Percentiles rank a stretch among this genome's conserved stretches.
Evolutionary conservation across 257 asterid species (phyloP).

Genomic region (Salvia miltiorrhiza): DNA sequence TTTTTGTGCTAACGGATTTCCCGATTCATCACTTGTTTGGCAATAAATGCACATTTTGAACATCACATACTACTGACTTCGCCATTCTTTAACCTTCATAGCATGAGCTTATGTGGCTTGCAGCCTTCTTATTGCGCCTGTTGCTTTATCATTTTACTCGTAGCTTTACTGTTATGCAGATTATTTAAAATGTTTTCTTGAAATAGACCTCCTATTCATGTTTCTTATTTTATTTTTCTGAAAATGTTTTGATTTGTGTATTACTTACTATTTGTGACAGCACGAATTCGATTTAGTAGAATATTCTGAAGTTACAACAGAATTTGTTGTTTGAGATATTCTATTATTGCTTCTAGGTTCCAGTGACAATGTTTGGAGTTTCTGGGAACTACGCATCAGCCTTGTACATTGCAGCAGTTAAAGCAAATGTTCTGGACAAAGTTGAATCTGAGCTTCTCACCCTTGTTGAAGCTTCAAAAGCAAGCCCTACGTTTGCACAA

Average conservation of each 20-base stretch:
- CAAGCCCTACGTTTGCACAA: slow-evolving; percentile 67
- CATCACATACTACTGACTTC: neutral
- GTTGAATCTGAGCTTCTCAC: slow-evolving; percentile 76
- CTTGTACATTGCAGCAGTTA: slow-evolving; percentile 77
- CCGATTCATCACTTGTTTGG: neutral
- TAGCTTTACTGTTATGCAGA: neutral
- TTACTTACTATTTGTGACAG: neutral
- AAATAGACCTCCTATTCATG: neutral
- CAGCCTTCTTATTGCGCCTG: too few species aligned
- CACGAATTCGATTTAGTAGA: neutral
- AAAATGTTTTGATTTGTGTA: neutral
- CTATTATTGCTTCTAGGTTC: slow-evolving; percentile 45
- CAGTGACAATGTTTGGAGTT: slow-evolving; percentile 60
- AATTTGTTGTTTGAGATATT: neutral
- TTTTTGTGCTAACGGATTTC: too few species aligned
- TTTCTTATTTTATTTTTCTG: too few species aligned
- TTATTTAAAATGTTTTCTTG: neutral
- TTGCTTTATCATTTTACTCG: neutral
- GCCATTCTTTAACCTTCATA: neutral
- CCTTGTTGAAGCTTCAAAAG: slow-evolving; percentile 71
- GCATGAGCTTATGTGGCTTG: too few species aligned
- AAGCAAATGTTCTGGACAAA: slow-evolving; percentile 69
- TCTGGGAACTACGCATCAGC: slow-evolving; percentile 95
- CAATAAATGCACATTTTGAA: neutral
- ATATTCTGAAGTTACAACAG: neutral